Base-by-base conservation (phyloP, 2,329 filamentous ascomycete genomes). In the Ceratocystiopsis brevicomis region DNA sequence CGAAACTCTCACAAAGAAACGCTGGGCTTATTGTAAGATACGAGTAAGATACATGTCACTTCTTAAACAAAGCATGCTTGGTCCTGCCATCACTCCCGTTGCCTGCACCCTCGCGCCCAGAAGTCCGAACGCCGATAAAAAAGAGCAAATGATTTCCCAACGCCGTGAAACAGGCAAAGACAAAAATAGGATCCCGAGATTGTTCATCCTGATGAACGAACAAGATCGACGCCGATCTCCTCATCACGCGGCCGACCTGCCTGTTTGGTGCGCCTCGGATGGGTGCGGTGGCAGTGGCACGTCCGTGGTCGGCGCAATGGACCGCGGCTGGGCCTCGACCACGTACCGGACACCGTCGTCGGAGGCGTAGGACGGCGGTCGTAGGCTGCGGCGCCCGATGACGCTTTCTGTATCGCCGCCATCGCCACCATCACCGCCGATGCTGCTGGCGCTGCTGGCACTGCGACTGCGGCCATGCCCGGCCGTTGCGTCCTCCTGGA, bases 301-400 rank as follows among this genome's bases (percentile, higher is more conserved):
- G 21, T 66, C 60, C 2, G 57, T 56, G n/a, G 59, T 56, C 6
- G 69, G 66, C 3, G 62, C 70, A 15, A 67, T 68, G 9, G 72
- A 76, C 45, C 75, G 61, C 38, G 75, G 75, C 44, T 68, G 68
- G 0, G 76, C 77, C 50, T 83, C 75, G 6, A 84, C 65, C 14
- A 83, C 72, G 54, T 86, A 86, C 25, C 69, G 68, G 6, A 85
- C 69, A 0, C 81, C 81, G 51, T 86, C 78, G 11, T 88, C 81
- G 0, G 78, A 83, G 4, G 69, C 65, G 55, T 90, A 90, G 5
- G 78, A 84, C 2, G 83, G 83, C 5, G 83, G 83, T 1, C 81
- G 67, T 56, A 44, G 41, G 15, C 37, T 43, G 30, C 41, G 18
- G 12, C 35, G 40, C 36, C 42, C 37, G 34, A 53, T 55, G 35